Conservation (phyloP, 441 rosid species). For the Sinapis alba region DNA sequence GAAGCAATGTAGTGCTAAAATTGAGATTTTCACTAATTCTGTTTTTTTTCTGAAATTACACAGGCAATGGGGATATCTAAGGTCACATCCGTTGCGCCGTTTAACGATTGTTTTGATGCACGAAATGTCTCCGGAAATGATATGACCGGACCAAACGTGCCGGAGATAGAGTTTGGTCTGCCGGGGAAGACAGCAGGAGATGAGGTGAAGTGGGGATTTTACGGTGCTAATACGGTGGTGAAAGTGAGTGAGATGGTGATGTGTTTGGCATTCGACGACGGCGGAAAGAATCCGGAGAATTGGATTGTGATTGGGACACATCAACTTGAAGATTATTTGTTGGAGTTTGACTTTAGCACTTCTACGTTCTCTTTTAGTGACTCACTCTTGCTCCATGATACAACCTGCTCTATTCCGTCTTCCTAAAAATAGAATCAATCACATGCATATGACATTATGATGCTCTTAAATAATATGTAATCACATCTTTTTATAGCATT, state of each 20-base stretch:
- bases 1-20: background rate
- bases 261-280: slow-evolving; percentile 45
- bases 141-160: slow-evolving; percentile 39
- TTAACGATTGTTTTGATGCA: slow-evolving; percentile 46
- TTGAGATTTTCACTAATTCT: background rate
- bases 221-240: slow-evolving; percentile 42
- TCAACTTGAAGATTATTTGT: slow-evolving; percentile 35
- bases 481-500: background rate
- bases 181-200: background rate
- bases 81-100: slow-evolving; percentile 42
- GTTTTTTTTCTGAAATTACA: background rate
- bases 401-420: slow-evolving; percentile 24
- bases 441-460: background rate
- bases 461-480: background rate
- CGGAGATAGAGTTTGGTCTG: slow-evolving; percentile 3
- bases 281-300: slow-evolving; percentile 5
- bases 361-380: slow-evolving; percentile 43
- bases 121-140: slow-evolving; percentile 1
- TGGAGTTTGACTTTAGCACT: slow-evolving; percentile 38
- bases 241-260: slow-evolving; percentile 25
- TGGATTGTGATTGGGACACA: background rate
- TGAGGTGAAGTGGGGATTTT: slow-evolving; percentile 27
- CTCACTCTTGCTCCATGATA: slow-evolving; percentile 21
- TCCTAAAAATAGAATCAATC: background rate
- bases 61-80: slow-evolving; percentile 27